Evolutionary conservation across 441 rosid genomes (phyloP), one percentile per base, ranked within the genome.

Genomic region (Eutrema salsugineum): DNA sequence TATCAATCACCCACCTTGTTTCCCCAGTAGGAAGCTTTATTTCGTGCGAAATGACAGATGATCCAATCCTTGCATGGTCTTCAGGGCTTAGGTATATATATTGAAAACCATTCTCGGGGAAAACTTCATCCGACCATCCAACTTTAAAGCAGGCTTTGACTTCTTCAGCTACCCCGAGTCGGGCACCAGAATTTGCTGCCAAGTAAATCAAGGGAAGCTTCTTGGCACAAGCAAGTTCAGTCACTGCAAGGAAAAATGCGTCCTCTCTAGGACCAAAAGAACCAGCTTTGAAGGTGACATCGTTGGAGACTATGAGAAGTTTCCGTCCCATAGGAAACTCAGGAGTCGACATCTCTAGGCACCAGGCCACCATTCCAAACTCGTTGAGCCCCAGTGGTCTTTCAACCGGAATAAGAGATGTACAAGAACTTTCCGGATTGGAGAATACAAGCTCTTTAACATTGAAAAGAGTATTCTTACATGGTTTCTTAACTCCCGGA

Each of bases 151-250:
- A 86, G 61, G 90, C 78, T 78, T 91, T 93, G 64, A 96, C 93
- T 88, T 96, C 99, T 79, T 91, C 99, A 43, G 98, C 98, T 22
- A 89, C 95, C 10, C 99, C 99, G 46, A 96, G 89, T 30, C 99
- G 94, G 6, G 99, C 99, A 70, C 99, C 99, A 46, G 99, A 96
- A 73, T 96, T 96, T 40, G 95, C 99, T 27, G 99, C 99, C 87
- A 96, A 81, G 84, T 96, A 96, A 68, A 96, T 89, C 62, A 96
- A 72, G 47, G 99, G 99, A 69, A 96, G 83, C 81, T 90, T 96
- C 86, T 86, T 83, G 50, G 80, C 72, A 80, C 99, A 96, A 58
- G 99, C 99, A 22, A 93, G 92, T 73, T 93, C 96, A 55, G 98
- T 91, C 27, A 96, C 94, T 39, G 96, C 98, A 68, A 72, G 88